phyloP scores from a whole-genome alignment of 108 stramenopile species.

The Fragilaria crotonensis region DNA sequence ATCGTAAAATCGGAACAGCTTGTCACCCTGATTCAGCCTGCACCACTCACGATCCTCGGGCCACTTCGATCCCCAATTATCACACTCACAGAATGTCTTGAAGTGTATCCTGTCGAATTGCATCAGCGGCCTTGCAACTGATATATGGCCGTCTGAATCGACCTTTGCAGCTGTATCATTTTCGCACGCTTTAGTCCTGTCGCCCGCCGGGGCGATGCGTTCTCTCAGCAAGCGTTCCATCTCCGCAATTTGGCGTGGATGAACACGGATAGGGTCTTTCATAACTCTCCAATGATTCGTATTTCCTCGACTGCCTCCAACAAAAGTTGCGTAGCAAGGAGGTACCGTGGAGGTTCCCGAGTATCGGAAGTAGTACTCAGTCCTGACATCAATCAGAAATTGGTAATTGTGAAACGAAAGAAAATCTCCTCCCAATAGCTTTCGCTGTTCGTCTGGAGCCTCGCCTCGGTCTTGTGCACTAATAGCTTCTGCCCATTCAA shows the following conservation, averaged over 20 bases:
- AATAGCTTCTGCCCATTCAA: constrained; percentile 5
- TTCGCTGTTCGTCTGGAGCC: background rate
- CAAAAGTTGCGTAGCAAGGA: constrained; percentile 27
- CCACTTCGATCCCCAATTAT: constrained; percentile 23
- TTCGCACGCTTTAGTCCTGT: constrained; percentile 23
- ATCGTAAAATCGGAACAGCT: constrained; percentile 23
- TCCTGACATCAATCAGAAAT: constrained; percentile 13
- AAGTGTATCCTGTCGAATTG: constrained; percentile 13
- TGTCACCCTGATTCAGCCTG: constrained; percentile 1
- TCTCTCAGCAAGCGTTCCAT: constrained; percentile 31
- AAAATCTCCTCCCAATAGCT: background rate
- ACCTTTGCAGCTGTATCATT: constrained; percentile 32
- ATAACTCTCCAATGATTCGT: constrained; percentile 43
- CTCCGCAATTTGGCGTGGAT: constrained; percentile 35
- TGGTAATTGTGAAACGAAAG: constrained; percentile 2
- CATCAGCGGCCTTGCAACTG: constrained; percentile 25
- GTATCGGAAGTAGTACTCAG: constrained; percentile 53
- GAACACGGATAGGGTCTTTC: constrained; percentile 47
- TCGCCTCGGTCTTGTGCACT: background rate
- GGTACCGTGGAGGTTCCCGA: constrained; percentile 38
- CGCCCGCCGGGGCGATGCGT: constrained; percentile 22
- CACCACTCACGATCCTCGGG: constrained; percentile 25
- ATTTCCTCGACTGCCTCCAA: constrained; percentile 6
- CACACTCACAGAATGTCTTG: constrained; percentile 27
- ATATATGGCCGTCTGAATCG: constrained; percentile 1